These are phyloP conservation scores for Fonsecaea erecta DNA, from an alignment of 2,329 filamentous ascomycete genomes.

Conservation along the genomic window DNA sequence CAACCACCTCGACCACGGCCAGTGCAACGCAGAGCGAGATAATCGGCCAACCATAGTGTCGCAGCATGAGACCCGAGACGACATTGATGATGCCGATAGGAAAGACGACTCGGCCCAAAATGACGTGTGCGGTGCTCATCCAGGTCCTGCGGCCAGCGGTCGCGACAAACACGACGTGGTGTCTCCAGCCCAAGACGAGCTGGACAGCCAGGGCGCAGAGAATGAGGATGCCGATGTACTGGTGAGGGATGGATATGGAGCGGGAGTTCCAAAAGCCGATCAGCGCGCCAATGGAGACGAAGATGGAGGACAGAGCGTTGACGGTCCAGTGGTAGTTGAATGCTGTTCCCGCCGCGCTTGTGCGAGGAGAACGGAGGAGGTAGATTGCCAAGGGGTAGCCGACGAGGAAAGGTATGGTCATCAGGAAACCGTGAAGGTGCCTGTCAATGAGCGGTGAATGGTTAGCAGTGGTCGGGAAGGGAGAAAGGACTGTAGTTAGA, in stretches of 20 bases:
- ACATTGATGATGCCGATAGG: constrained; percentile 38
- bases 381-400: constrained; percentile 45
- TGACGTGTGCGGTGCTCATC: constrained; percentile 39
- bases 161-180: constrained; percentile 44
- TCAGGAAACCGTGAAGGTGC: constrained; percentile 43
- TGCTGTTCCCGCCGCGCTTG: constrained; percentile 33
- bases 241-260: constrained; percentile 51
- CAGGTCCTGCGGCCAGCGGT: constrained; percentile 27
- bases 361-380: constrained; percentile 46
- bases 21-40: constrained; percentile 31
- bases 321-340: constrained; percentile 50
- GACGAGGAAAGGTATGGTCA: constrained; percentile 44
- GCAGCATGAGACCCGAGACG: constrained; percentile 33
- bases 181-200: constrained; percentile 46
- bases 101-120: constrained; percentile 39
- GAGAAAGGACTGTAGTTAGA: background rate
- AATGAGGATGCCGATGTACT: constrained; percentile 53
- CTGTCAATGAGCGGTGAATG: constrained; percentile 12
- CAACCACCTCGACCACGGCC: constrained; percentile 32
- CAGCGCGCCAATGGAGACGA: constrained; percentile 46
- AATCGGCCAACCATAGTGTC: constrained; percentile 37
- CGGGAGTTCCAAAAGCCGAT: constrained; percentile 52
- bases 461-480: constrained; percentile 39
- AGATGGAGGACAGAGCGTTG: constrained; percentile 45
- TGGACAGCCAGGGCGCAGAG: constrained; percentile 44